Base-by-base conservation (phyloP, 345 rosid genomes). In the Eucalyptus caleyi region DNA sequence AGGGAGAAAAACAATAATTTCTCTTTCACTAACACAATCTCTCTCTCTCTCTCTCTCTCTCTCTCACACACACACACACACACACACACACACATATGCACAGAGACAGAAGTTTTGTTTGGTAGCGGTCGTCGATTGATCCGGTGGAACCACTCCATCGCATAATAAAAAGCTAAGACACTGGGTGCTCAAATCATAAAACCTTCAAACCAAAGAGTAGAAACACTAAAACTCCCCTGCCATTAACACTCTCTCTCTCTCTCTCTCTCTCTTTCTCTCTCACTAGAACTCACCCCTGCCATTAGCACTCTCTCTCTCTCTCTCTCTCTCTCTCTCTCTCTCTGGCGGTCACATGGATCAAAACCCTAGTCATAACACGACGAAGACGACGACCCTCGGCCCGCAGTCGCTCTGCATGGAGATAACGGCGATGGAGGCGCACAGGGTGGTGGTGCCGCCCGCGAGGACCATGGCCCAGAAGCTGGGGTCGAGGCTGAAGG, bases 381-480 rank as follows among this genome's bases (percentile, higher is more conserved):
- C 47, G 12, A 56, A 56, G 62, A 37, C 44, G 23, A 87, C n/a
- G 27, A 44, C 34, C 69, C 88, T 87, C 44, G 49, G 23, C 65
- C 45, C 44, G 27, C 67, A 13, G 67, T 51, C 88, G n/a, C 88
- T 27, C 87, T 85, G 77, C 65, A 88, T 92, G 50, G 95, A 94
- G 54, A 92, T 90, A 83, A 21, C 92, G 77, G 56, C 94, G 89
- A 94, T 95, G 95, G 97, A 95, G 91, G 93, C 92, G 24, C 99
- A 97, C 91, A 91, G 88, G 90, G 99, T 98, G 45, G 96, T 90
- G 49, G 92, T 94, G 40, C 99, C 99, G 67, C 99, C 99, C 50
- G 95, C 86, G 40, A 93, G 86, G 86, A 94, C 93, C 94, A 95
- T 95, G 81, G 37, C 92, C 14, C 89, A 92, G 72, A 95, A 95